A percentile compares a stretch with the other conserved stretches of the same genome.
phyloP scores from a whole-genome alignment of 495 filamentous ascomycete genomes.

The Trichoderma virens region DNA sequence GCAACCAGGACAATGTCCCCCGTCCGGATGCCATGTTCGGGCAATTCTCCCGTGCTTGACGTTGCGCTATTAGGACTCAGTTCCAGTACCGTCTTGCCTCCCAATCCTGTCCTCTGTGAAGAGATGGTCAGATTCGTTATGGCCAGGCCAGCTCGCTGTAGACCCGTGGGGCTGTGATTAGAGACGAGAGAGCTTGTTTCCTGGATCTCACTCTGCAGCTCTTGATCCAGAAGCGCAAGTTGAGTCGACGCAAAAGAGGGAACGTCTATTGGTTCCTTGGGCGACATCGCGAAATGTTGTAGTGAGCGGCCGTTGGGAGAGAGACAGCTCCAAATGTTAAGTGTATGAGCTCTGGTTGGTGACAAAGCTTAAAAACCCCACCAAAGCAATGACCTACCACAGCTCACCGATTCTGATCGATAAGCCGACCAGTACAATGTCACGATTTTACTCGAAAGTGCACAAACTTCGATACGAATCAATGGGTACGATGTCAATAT shows the following conservation, averaged over 20 bases:
- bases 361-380: neutral
- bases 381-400: neutral
- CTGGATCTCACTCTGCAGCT: constrained; percentile 71
- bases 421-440: neutral
- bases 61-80: constrained; percentile 68
- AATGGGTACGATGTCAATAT: neutral
- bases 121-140: constrained; percentile 67
- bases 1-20: constrained; percentile 83
- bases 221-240: constrained; percentile 64
- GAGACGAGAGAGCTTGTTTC: constrained; percentile 65
- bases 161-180: constrained; percentile 58
- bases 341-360: neutral
- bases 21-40: constrained; percentile 74
- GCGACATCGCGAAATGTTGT: constrained; percentile 30
- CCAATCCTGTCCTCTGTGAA: constrained; percentile 85
- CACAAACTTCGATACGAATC: neutral
- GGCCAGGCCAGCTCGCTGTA: constrained; percentile 82
- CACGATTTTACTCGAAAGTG: neutral
- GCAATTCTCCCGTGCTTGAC: constrained; percentile 39
- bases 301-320: neutral
- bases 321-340: neutral
- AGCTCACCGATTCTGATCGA: neutral
- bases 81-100: constrained; percentile 79
- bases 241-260: constrained; percentile 71
- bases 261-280: constrained; percentile 49